Base-by-base conservation (phyloP, 1,284 basidiomycete species). In the Rhodotorula sp. region DNA sequence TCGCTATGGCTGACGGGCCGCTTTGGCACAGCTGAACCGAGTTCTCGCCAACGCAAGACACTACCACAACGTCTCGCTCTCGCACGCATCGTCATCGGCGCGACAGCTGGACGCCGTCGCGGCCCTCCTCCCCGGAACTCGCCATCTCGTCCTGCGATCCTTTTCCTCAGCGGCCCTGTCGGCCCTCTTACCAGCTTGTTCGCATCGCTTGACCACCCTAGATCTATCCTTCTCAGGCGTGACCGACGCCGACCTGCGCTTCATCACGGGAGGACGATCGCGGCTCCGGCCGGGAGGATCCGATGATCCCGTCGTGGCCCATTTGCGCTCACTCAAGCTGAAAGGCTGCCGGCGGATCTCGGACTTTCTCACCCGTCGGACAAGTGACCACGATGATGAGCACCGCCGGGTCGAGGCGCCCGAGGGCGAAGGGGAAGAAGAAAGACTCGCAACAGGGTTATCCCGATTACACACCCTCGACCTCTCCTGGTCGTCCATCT, bases 401-500 rank as follows among this genome's bases (percentile, higher is more conserved):
- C 39, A 43, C 39, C 39, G 29, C 29, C 2, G 29, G 3, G 29
- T 43, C 39, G 39, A 43, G 39, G 39, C 8, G 10, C 34, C 34
- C 34, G 10, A 43, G 39, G 10, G 10, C 39, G 39, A 43, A 43
- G 12, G 51, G 21, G 5, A n/a, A 52, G 12, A 7, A 18, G 49
- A 20, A 23, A 51, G 12, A 14, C 21, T n/a, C 51, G 12, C 21
- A 7, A n/a, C 51, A 52, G 10, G 51, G 15, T 16, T 29, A 29
- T 15, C n/a, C 54, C 12, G 29, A 56, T 26, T 64, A 26, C 20
- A 14, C 15, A 26, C 18, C 23, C 58, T 69, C 62, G 68, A 69
- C 59, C 59, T 69, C 14, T 65, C 62, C 46, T 69, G 63, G 63
- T 56, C 63, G 29, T 49, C 57, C 20, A n/a, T 65, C 31, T 21